Base-by-base conservation (phyloP, 805 yeast genomes). In the Candida boidinii region DNA sequence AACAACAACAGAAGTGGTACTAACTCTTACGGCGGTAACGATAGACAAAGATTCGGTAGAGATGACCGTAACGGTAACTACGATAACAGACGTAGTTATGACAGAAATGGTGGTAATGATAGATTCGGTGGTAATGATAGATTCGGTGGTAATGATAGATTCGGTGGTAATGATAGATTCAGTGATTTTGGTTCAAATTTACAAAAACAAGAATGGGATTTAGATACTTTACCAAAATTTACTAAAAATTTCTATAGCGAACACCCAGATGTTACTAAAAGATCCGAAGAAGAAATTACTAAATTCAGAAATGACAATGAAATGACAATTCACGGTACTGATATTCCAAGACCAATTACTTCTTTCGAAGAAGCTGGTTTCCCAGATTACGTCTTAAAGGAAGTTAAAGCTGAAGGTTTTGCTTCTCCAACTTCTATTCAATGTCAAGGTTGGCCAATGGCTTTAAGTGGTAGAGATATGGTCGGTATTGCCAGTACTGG, bases 391-490 rank as follows among this genome's bases (percentile, higher is more conserved):
- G 96, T 90, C 28, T 70, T 92, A 54, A 68, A 63, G 38, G 96
- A 90, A 70, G 88, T 92, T 49, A 75, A 82, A 63, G 78, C 78
- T 39, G 87, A 84, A 64, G 97, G 97, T 40, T 92, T 92, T 68
- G 92, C 79, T 36, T 74, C 68, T 44, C 98, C 98, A 51, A 92
- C 98, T 36, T 87, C 86, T 45, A 92, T 92, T 54, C 98, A 92
- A 69, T 86, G 96, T 64, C 98, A 92, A 70, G 98, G 98, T 69
- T 92, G 98, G 98, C 98, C 98, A 43, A 92, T 92, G 98, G 98
- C 98, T 54, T 70, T 88, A 38, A 78, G 90, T 50, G 98, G 98
- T 70, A 85, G 97, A 68, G 97, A 92, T 60, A 82, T 92, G 90
- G 84, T 92, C 63, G 98, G 98, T 73, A 81, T 92, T 60, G 97